Percentiles rank a stretch among this genome's conserved stretches.
Conservation (phyloP, 2,329 filamentous ascomycete genomes). For the Colletotrichum simmondsii region DNA sequence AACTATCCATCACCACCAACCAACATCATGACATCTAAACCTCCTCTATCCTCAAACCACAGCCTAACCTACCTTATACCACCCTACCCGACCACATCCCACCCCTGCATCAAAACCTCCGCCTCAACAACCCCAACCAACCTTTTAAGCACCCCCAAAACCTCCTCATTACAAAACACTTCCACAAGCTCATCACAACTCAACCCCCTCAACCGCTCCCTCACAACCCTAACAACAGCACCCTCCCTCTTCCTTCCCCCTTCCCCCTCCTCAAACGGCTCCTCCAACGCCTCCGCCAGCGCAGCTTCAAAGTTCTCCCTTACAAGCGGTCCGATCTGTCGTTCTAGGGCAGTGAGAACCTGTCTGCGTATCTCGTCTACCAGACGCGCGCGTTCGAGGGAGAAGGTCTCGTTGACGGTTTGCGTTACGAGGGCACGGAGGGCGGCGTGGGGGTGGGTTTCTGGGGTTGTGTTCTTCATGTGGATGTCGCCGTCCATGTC, state of each 20-base stretch:
- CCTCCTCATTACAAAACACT: conserved; percentile 28
- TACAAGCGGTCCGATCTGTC: not conserved
- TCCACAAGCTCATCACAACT: not conserved
- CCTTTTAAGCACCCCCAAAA: conserved; percentile 5
- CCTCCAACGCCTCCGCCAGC: not conserved
- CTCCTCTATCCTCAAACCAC: no score
- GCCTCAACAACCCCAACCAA: not conserved
- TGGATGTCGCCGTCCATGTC: conserved; percentile 23
- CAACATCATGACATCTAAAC: no score
- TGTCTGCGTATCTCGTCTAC: not conserved
- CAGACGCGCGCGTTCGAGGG: conserved; percentile 3
- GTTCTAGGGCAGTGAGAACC: not conserved
- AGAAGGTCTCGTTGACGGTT: conserved; percentile 8
- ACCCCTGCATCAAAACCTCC: not conserved
- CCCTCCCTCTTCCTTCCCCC: not conserved
- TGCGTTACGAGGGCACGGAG: not conserved
- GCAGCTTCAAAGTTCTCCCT: not conserved
- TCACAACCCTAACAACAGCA: not conserved
- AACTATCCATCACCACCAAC: no score
- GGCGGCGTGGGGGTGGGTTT: not conserved
- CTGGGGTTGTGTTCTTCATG: conserved; percentile 4
- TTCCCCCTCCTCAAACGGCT: not conserved
- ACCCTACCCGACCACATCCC: conserved; percentile 5
- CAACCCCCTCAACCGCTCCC: conserved; percentile 23
- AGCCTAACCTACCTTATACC: no score